phyloP scores from a whole-genome alignment of 805 yeast species.

The Candida glaebosa region DNA sequence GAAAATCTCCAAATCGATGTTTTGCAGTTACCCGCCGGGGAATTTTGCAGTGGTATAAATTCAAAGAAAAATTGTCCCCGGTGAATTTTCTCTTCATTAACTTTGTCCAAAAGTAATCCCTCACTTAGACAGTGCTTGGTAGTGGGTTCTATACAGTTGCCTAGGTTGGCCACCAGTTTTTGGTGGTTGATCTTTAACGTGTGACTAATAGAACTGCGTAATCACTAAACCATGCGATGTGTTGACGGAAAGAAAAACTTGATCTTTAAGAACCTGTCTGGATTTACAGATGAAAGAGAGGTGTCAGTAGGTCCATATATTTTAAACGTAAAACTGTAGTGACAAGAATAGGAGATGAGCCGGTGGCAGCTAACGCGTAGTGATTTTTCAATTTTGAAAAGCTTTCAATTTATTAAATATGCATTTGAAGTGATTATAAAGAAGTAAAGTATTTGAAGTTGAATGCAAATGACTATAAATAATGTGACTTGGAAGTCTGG shows the following conservation, averaged over 20 bases:
- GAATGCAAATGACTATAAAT: no score
- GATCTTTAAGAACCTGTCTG: conserved; percentile 50
- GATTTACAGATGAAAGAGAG: conserved; percentile 45
- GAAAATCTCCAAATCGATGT: not conserved
- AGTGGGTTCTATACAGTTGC: conserved; percentile 13
- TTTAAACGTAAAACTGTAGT: no score
- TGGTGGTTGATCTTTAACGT: conserved; percentile 14
- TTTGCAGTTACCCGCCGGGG: conserved; percentile 2
- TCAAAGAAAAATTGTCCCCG: conserved; percentile 1
- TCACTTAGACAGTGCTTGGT: conserved; percentile 66
- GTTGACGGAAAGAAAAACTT: conserved; percentile 43
- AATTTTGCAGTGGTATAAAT: conserved; percentile 1
- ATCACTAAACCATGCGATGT: conserved; percentile 38
- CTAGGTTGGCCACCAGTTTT: conserved; percentile 24
- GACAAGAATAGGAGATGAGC: no score
- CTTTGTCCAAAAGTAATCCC: conserved; percentile 70
- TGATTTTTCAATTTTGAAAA: no score
- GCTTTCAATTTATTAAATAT: no score
- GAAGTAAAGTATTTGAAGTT: not conserved
- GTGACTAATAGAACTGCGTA: conserved; percentile 10
- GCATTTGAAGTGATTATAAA: not conserved
- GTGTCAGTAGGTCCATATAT: conserved; percentile 49
- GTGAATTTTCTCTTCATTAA: conserved; percentile 25
- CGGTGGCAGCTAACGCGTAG: no score
- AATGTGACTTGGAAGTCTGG: no score